Evolutionary conservation across 768 basidiomycete species (phyloP), one percentile per base, ranked within the genome.

Genomic region (Kwoniella pini): DNA sequence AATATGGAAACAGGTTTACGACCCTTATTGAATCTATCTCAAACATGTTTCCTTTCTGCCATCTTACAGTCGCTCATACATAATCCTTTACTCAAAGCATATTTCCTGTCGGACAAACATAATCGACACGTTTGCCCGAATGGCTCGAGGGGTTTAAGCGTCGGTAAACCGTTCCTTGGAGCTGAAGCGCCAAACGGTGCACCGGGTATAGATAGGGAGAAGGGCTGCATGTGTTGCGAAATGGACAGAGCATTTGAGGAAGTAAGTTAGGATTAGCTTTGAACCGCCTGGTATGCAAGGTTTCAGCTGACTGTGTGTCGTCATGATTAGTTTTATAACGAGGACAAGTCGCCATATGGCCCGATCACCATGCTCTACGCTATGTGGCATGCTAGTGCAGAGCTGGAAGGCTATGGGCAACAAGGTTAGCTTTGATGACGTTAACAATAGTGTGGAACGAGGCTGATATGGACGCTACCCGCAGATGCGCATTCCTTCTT

Each of bases 1-100:
- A n/a, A 10, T 54, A 10, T 28, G 12, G 17, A 26, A 12, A 9
- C 54, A 90, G 90, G 87, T 52, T 85, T 89, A n/a, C 83, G 89
- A 58, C 91, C 92, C 0, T 81, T 95, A 2, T 80, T 91, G 42
- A 94, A 95, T 77, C 84, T 95, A 0, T 91, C 91, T 1, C 88
- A 92, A 76, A 97, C 93, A 0, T 98, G 95, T 73, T 97, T 92
- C 80, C 83, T 98, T 68, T 95, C 91, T 65, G 91, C 88, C 52
- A 86, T 96, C 21, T 83, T 98, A 11, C 95, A 98, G 77, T 85
- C 85, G 12, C 87, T 98, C 69, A 82, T 90, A 7, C 88, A 91
- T 78, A 98, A 96, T 68, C 94, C 95, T 0, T 81, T 95, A 4
- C 81, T 97, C 4, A 85, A 91, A 31, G 88, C 90, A 68, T 90